Evolutionary conservation across 2,329 filamentous ascomycete genomes (phyloP).

Genomic region (Fusarium buxicola): DNA sequence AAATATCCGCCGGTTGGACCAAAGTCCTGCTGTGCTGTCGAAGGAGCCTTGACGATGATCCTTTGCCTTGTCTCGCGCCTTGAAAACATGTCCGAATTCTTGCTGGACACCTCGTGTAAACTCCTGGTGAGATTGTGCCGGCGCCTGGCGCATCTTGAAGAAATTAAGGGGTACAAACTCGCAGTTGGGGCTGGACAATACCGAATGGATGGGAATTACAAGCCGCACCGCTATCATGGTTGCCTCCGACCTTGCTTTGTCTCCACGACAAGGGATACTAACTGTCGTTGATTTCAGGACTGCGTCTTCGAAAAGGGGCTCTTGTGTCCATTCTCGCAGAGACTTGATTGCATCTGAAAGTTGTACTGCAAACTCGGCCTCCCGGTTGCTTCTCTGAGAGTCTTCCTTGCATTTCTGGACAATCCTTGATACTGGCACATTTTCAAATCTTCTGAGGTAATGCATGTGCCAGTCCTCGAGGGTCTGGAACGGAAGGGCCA

Average conservation of each 20-base stretch:
- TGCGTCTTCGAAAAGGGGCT: conserved; percentile 60
- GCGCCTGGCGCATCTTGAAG: conserved; percentile 74
- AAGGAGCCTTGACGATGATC: conserved; percentile 12
- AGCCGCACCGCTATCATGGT: conserved; percentile 67
- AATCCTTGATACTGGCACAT: conserved; percentile 53
- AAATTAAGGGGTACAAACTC: conserved; percentile 72
- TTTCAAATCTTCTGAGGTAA: conserved; percentile 64
- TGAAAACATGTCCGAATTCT: conserved; percentile 66
- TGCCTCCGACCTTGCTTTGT: conserved; percentile 32
- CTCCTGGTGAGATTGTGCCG: conserved; percentile 67
- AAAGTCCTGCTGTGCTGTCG: conserved; percentile 6
- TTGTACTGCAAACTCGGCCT: conserved; percentile 58
- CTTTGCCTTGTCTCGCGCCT: conserved; percentile 44
- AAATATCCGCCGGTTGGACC: conserved; percentile 31
- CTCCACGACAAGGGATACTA: conserved; percentile 53
- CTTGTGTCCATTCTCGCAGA: conserved; percentile 56
- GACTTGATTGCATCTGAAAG: conserved; percentile 57
- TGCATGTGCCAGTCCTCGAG: conserved; percentile 67
- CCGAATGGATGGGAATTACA: conserved; percentile 71
- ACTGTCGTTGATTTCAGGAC: conserved; percentile 58
- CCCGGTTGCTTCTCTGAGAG: conserved; percentile 50
- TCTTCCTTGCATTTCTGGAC: conserved; percentile 50
- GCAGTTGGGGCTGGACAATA: conserved; percentile 62
- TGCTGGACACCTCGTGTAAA: conserved; percentile 71
- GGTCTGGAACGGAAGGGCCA: conserved; percentile 63